Conservation (phyloP, 345 rosid genomes). For the Hibiscus syriacus region DNA sequence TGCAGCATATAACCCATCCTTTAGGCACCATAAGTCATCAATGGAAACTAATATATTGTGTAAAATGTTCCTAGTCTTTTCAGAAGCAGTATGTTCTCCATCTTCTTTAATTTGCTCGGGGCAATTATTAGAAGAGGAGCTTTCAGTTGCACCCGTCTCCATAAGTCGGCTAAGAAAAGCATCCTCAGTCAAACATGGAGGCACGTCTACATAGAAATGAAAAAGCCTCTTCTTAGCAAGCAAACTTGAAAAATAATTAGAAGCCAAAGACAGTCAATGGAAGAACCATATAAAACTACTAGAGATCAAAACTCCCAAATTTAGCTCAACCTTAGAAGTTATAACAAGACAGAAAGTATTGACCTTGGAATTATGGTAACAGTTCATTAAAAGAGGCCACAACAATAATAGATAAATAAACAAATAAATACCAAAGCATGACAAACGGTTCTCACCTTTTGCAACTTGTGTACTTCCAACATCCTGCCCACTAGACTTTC, state of each 20-base stretch:
- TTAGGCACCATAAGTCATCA: constrained; percentile 48
- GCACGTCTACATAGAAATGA: constrained; percentile 40
- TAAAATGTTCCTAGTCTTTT: constrained; percentile 38
- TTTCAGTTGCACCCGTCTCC: constrained; percentile 89
- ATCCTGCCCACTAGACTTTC: constrained; percentile 35
- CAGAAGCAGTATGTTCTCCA: constrained; percentile 26
- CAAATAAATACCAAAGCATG: background rate
- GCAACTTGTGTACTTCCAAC: constrained; percentile 18
- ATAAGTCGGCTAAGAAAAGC: constrained; percentile 63
- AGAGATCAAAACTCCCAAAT: background rate
- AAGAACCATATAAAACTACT: background rate
- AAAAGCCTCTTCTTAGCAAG: constrained; percentile 8
- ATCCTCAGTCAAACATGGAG: constrained; percentile 35
- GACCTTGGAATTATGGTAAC: background rate
- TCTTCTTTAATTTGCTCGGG: constrained; percentile 38
- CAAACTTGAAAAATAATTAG: background rate
- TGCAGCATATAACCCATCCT: constrained; percentile 53
- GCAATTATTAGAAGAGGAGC: constrained; percentile 47
- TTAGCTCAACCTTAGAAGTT: too few species aligned
- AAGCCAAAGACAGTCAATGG: background rate
- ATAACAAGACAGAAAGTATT: background rate
- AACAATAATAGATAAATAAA: background rate
- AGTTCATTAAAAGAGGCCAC: background rate
- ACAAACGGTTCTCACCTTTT: constrained; percentile 38
- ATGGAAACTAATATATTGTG: constrained; percentile 42